Conservation (phyloP, 2,329 filamentous ascomycete species). For the Colletotrichum euphorbiae region DNA sequence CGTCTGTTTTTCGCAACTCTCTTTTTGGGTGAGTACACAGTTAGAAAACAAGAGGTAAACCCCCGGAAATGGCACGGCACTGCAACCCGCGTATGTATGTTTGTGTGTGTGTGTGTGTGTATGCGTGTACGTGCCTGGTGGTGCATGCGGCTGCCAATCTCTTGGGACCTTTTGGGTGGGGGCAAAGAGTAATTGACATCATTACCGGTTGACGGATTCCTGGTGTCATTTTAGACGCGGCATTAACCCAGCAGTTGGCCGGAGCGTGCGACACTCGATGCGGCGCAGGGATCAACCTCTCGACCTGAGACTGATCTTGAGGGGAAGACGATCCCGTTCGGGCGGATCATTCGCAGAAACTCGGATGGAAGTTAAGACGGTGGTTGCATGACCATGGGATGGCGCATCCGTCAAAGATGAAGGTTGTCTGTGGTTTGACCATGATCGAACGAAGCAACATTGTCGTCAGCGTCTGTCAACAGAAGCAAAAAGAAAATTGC, state of each 20-base stretch:
- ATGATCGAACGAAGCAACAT: slow-evolving; percentile 6
- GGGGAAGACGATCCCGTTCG: slow-evolving; percentile 36
- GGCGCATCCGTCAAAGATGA: slow-evolving; percentile 29
- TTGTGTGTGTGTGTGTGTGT: slow-evolving; percentile 36
- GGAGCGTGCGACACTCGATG: slow-evolving; percentile 44
- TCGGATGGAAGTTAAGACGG: slow-evolving; percentile 31
- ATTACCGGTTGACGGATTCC: slow-evolving; percentile 44
- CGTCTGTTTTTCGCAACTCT: slow-evolving; percentile 29
- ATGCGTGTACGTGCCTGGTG: not conserved
- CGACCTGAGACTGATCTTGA: slow-evolving; percentile 43
- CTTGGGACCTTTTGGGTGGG: slow-evolving; percentile 23
- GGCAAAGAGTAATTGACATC: slow-evolving; percentile 43
- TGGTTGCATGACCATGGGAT: slow-evolving; percentile 28
- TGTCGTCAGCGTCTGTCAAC: slow-evolving; percentile 25
- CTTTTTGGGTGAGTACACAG: slow-evolving; percentile 1
- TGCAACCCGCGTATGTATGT: slow-evolving; percentile 10
- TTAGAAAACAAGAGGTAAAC: not conserved
- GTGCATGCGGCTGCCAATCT: slow-evolving; percentile 40
- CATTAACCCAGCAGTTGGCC: slow-evolving; percentile 43
- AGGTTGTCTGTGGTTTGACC: slow-evolving; percentile 18
- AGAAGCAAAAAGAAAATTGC: not conserved
- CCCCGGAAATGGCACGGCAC: slow-evolving; percentile 29
- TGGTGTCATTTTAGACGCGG: slow-evolving; percentile 44
- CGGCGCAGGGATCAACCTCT: slow-evolving; percentile 41
- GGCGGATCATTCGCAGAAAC: slow-evolving; percentile 31